Conservation (phyloP, 164 flowering plant genomes). For the Sextonia rubra region DNA sequence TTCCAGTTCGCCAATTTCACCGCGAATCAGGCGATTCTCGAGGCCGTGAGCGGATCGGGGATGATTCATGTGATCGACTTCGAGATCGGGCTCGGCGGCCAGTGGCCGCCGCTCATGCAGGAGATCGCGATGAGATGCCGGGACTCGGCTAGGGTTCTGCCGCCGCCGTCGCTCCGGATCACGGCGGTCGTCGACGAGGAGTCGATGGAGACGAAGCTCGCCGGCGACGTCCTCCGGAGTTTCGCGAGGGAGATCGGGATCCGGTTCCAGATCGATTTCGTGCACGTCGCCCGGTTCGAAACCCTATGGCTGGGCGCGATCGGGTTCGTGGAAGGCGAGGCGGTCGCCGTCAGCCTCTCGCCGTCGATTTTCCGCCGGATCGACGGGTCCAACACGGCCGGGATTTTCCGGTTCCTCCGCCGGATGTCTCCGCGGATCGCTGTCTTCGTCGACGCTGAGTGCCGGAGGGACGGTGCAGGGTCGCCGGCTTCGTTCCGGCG, state of each 20-base stretch:
- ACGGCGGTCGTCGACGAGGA: conserved; percentile 68
- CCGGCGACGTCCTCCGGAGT: conserved; percentile 54
- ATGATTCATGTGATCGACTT: conserved; percentile 71
- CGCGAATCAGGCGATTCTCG: conserved; percentile 84
- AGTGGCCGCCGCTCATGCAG: conserved; percentile 80
- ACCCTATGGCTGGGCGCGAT: conserved; percentile 36
- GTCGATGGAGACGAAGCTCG: conserved; percentile 44
- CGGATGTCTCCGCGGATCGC: conserved; percentile 46
- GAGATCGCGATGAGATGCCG: conserved; percentile 53
- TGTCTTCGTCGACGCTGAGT: conserved; percentile 62
- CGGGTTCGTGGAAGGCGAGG: conserved; percentile 58
- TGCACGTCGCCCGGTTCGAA: conserved; percentile 13
- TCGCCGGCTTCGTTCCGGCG: conserved; percentile 10
- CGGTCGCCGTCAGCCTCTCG: conserved; percentile 48
- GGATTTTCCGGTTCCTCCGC: conserved; percentile 50
- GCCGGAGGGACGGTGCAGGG: conserved; percentile 24
- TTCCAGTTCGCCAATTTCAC: conserved; percentile 83
- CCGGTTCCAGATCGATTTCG: conserved; percentile 55
- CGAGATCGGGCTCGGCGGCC: conserved; percentile 84
- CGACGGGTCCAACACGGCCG: conserved; percentile 16
- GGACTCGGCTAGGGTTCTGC: neutral
- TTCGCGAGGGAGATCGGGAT: conserved; percentile 67
- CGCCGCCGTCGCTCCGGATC: conserved; percentile 42
- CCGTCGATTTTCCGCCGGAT: conserved; percentile 50
- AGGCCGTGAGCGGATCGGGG: conserved; percentile 45